These are phyloP conservation scores for Clohesyomyces aquaticus DNA, from an alignment of 495 filamentous ascomycete genomes.

Conservation along the genomic window DNA sequence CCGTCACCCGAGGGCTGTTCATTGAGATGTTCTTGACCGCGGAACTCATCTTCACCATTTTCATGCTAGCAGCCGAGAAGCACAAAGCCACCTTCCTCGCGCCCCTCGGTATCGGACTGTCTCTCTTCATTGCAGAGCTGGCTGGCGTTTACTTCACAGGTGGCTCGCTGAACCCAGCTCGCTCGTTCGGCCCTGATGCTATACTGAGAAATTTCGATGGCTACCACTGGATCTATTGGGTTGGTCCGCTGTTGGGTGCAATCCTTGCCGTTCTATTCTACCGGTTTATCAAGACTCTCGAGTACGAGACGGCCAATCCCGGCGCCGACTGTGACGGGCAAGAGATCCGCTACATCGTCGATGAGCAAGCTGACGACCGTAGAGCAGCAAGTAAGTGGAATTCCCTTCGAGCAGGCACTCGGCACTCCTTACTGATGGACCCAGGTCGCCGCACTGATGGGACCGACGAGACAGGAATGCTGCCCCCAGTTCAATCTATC, in stretches of 20 bases:
- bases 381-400: slow-evolving; percentile 12
- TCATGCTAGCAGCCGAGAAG: slow-evolving; percentile 84
- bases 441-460: slow-evolving; percentile 33
- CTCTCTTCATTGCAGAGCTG: slow-evolving; percentile 72
- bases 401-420: neutral
- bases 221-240: slow-evolving; percentile 73
- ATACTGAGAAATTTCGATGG: slow-evolving; percentile 65
- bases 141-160: slow-evolving; percentile 73
- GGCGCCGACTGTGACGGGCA: slow-evolving; percentile 63
- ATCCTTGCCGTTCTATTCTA: slow-evolving; percentile 49
- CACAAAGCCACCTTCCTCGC: slow-evolving; percentile 79
- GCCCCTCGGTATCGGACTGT: slow-evolving; percentile 74
- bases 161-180: slow-evolving; percentile 72
- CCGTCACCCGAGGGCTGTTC: slow-evolving; percentile 68
- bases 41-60: slow-evolving; percentile 75
- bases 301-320: slow-evolving; percentile 79
- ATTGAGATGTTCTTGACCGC: slow-evolving; percentile 83
- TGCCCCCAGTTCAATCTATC: slow-evolving; percentile 19
- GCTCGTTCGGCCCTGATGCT: slow-evolving; percentile 71
- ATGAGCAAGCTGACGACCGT: slow-evolving; percentile 38
- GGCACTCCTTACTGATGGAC: neutral
- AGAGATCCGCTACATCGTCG: slow-evolving; percentile 21
- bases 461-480: slow-evolving; percentile 25
- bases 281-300: slow-evolving; percentile 56
- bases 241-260: slow-evolving; percentile 46